Base-by-base conservation (phyloP, 768 basidiomycete genomes). In the Naematelia aurantialba region DNA sequence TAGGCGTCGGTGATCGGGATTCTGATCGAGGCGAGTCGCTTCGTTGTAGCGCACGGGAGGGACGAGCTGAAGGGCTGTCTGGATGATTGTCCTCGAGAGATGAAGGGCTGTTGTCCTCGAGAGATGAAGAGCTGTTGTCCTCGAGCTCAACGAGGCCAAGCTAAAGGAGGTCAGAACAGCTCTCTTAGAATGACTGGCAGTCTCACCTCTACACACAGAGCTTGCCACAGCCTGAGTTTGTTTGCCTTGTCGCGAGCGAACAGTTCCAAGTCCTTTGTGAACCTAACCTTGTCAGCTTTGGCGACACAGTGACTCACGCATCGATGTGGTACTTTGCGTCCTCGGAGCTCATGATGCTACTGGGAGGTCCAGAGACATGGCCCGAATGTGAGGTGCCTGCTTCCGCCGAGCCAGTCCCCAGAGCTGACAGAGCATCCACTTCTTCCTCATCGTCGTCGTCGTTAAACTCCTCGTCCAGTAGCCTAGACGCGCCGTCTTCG, bases 161-260 rank as follows among this genome's bases (percentile, higher is more conserved):
- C 67, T 71, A 44, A 5, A 25, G 14, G n/a, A n/a, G n/a, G 21
- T 34, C 45, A 46, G 45, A 5, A 17, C 45, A n/a, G n/a, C n/a
- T n/a, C n/a, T n/a, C n/a, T n/a, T n/a, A n/a, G n/a, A n/a, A n/a
- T n/a, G 17, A 4, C 44, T 56, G 45, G 24, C 45, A 25, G 5
- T 55, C 66, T 53, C 50, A 73, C 71, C 55, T 73, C 71, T 47
- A 66, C 56, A 42, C 68, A 70, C 19, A 73, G 55, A 1, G 71
- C 66, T 56, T 73, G 71, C 71, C 71, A 73, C 5, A 73, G 55
- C n/a, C 66, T 47, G 11, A 73, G 46, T 42, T 68, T 73, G 49
- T 73, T 70, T 5, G 58, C 69, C 45, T 63, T 61, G 39, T 50
- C 52, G 4, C 58, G 46, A 48, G 60, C 67, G 44, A 61, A 64